A percentile compares a stretch with the other conserved stretches of the same genome.
These are phyloP conservation scores for Hypoxylon sp. DNA, from an alignment of 2,329 filamentous ascomycete genomes.

Conservation along the genomic window DNA sequence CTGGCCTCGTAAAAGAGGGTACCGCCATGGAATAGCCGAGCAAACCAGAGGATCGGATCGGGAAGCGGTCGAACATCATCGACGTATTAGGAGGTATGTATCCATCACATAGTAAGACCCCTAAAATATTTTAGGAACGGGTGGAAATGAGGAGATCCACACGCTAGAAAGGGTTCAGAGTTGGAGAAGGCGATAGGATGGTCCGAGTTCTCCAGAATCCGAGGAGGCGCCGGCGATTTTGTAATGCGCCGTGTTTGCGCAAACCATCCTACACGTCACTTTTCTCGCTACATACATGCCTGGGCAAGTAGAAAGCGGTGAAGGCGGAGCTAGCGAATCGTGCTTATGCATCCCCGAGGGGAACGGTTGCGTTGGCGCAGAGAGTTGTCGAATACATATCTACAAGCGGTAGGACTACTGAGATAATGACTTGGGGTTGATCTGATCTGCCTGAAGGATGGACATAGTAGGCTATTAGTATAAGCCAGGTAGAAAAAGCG, in stretches of 20 bases:
- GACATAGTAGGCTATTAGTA: constrained; percentile 29
- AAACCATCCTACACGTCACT: constrained; percentile 36
- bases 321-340: constrained; percentile 23
- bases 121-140: constrained; percentile 28
- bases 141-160: constrained; percentile 34
- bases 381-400: constrained; percentile 13
- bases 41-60: constrained; percentile 37
- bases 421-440: constrained; percentile 18
- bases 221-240: constrained; percentile 37
- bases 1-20: constrained; percentile 47
- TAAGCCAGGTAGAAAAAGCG: not conserved
- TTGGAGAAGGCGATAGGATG: constrained; percentile 16
- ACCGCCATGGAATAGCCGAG: constrained; percentile 27
- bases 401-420: constrained; percentile 1
- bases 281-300: constrained; percentile 4
- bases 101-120: constrained; percentile 23
- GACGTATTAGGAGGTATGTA: constrained; percentile 4
- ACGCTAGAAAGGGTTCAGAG: not conserved
- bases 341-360: constrained; percentile 38
- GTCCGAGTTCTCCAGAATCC: constrained; percentile 32
- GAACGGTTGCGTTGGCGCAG: constrained; percentile 26
- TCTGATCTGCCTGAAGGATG: constrained; percentile 16
- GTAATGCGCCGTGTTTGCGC: constrained; percentile 8
- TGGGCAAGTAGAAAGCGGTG: constrained; percentile 32
- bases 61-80: constrained; percentile 29